Percentiles rank a stretch among this genome's conserved stretches.
Evolutionary conservation across 23 red algal species (phyloP).

Genomic region (Agarophyton chilense): DNA sequence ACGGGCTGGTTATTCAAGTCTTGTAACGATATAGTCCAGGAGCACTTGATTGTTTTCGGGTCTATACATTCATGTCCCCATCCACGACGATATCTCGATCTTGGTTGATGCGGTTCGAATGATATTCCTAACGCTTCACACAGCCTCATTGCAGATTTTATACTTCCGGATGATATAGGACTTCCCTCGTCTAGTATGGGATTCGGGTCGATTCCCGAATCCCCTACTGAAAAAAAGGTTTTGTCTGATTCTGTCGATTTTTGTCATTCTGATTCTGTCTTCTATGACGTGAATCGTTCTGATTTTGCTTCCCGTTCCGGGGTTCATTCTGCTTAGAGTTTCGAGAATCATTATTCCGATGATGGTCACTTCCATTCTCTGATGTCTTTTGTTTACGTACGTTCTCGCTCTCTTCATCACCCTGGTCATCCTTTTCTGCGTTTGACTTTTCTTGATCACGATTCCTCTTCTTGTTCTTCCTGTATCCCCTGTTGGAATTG

Average conservation of each 20-base stretch:
- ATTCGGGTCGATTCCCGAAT: constrained; percentile 5
- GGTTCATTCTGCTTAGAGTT: no score
- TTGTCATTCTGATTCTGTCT: background rate
- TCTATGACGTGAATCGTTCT: background rate
- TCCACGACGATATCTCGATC: background rate
- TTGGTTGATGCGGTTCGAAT: background rate
- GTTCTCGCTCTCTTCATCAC: no score
- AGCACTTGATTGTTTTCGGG: background rate
- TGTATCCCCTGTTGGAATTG: background rate
- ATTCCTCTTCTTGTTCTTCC: background rate
- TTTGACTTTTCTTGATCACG: background rate
- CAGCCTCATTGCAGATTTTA: background rate
- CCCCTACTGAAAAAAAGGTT: constrained; percentile 14
- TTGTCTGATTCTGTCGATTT: background rate
- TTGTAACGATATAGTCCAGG: background rate
- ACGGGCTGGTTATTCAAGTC: background rate
- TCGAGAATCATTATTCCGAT: no score
- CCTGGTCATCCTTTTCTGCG: no score
- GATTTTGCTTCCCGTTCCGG: background rate
- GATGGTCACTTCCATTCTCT: no score
- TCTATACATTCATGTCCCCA: constrained; percentile 20
- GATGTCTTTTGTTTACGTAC: no score
- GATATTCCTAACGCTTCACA: constrained; percentile 6
- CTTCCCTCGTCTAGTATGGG: constrained; percentile 20
- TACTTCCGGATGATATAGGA: background rate